phyloP scores from a whole-genome alignment of 2,329 filamentous ascomycete species.

The Pleomassaria siparia region DNA sequence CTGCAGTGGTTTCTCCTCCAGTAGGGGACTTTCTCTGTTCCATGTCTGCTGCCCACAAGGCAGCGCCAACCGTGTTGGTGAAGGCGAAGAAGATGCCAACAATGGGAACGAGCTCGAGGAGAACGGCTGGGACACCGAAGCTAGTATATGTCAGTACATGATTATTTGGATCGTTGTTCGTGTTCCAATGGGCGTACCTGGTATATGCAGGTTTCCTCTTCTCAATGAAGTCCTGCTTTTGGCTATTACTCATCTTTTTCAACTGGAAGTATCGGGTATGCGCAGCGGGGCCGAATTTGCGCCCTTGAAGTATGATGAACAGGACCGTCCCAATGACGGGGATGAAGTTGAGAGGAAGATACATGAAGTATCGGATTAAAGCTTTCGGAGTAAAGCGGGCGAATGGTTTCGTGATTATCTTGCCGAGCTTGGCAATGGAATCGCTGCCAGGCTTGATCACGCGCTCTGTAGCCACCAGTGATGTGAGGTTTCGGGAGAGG shows the following conservation, averaged over 20 bases:
- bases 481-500: conserved; percentile 55
- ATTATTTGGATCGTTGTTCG: background rate
- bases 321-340: conserved; percentile 81
- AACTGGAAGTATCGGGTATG: conserved; percentile 82
- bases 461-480: conserved; percentile 72
- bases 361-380: conserved; percentile 77
- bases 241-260: conserved; percentile 72
- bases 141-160: conserved; percentile 19
- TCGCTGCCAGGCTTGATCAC: conserved; percentile 63
- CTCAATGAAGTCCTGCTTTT: conserved; percentile 69
- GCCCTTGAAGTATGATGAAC: conserved; percentile 73
- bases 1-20: conserved; percentile 28
- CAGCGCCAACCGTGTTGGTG: conserved; percentile 89
- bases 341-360: conserved; percentile 90
- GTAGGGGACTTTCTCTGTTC: conserved; percentile 49
- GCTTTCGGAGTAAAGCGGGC: conserved; percentile 57
- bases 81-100: conserved; percentile 83
- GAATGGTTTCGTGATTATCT: conserved; percentile 58
- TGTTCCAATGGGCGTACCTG: conserved; percentile 57
- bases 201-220: conserved; percentile 76
- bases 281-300: conserved; percentile 55
- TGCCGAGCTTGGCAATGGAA: conserved; percentile 59
- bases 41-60: conserved; percentile 90
- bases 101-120: conserved; percentile 83
- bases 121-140: conserved; percentile 74